A percentile compares a stretch with the other conserved stretches of the same genome.
phyloP scores from a whole-genome alignment of 2,329 filamentous ascomycete species.

The Fusarium buxicola region DNA sequence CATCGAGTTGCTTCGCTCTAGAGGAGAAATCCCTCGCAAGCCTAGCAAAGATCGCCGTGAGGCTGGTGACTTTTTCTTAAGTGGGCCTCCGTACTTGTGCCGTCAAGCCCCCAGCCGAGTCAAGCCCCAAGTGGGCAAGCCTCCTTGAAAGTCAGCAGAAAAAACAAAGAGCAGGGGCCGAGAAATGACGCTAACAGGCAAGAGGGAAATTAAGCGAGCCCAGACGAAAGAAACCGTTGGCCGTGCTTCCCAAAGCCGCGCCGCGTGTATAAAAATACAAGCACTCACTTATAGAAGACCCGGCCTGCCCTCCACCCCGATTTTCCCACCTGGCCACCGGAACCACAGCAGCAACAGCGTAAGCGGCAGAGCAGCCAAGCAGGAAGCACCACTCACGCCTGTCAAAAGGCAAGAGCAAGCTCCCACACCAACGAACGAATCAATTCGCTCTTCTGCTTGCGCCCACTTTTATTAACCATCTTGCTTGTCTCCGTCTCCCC shows the following conservation, averaged over 20 bases:
- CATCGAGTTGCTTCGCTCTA: background rate
- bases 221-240: conserved; percentile 51
- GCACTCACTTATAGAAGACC: conserved; percentile 59
- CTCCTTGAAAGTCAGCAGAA: conserved; percentile 24
- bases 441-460: conserved; percentile 5
- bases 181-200: conserved; percentile 49
- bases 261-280: conserved; percentile 60
- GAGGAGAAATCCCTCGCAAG: conserved; percentile 2
- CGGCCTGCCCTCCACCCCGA: conserved; percentile 58
- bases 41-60: conserved; percentile 35
- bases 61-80: conserved; percentile 36
- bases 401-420: conserved; percentile 32
- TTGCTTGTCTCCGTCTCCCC: conserved; percentile 19
- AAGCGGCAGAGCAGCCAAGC: conserved; percentile 42
- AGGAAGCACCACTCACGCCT: conserved; percentile 34
- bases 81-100: conserved; percentile 24
- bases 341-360: conserved; percentile 40
- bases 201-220: conserved; percentile 54
- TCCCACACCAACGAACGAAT: conserved; percentile 19
- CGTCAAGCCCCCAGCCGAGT: conserved; percentile 20
- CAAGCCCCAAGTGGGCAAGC: conserved; percentile 35
- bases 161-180: conserved; percentile 38
- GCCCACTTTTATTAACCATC: conserved; percentile 32
- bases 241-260: conserved; percentile 44
- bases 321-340: conserved; percentile 50